These are phyloP conservation scores for Leccinellum luteum DNA, from an alignment of 768 basidiomycete genomes.

Conservation along the genomic window DNA sequence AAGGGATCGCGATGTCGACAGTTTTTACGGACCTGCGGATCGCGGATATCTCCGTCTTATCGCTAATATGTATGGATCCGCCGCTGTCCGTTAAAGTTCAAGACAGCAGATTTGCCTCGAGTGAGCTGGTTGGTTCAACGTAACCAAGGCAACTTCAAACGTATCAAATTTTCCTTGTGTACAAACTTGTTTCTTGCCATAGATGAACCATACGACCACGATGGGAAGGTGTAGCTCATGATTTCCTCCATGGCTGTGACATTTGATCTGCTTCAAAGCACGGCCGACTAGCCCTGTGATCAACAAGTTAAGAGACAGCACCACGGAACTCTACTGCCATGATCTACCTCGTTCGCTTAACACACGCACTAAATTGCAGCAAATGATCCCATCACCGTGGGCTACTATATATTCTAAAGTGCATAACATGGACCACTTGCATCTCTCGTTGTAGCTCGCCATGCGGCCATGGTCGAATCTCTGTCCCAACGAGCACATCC, in stretches of 20 bases:
- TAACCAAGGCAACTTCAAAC: no score
- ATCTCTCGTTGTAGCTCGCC: neutral
- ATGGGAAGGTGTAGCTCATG: neutral
- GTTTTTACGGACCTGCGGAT: no score
- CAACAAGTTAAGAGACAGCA: neutral
- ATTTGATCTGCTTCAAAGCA: neutral
- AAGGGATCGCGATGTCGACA: neutral
- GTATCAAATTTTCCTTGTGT: neutral
- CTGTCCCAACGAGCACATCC: neutral
- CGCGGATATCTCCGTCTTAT: neutral
- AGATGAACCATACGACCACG: neutral
- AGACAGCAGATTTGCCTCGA: neutral
- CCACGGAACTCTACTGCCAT: neutral
- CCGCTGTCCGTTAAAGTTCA: neutral
- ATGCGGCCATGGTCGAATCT: conserved; percentile 4
- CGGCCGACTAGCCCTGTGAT: neutral
- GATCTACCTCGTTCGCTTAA: neutral
- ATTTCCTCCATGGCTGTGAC: neutral
- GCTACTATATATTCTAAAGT: neutral
- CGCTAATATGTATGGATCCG: no score
- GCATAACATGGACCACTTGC: neutral
- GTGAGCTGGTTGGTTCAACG: neutral
- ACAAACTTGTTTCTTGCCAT: neutral
- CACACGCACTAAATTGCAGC: neutral
- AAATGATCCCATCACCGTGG: neutral